These are phyloP conservation scores for Aulographum hederae DNA, from an alignment of 2,329 filamentous ascomycete species.

Conservation along the genomic window DNA sequence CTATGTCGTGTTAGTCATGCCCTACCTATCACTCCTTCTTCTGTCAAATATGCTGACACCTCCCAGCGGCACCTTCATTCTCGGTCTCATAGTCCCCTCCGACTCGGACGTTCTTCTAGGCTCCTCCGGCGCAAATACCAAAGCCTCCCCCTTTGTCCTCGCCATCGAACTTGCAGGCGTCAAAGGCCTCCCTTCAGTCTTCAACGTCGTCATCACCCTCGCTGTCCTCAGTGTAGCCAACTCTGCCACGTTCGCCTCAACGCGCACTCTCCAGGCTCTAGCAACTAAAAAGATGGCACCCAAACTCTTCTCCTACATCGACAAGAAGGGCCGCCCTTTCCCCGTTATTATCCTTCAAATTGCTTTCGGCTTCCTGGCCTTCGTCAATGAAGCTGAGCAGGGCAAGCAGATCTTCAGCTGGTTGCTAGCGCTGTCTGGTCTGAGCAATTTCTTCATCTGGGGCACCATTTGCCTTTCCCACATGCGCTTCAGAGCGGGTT, in stretches of 20 bases:
- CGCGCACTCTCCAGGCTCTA: conserved; percentile 37
- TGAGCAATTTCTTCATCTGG: conserved; percentile 66
- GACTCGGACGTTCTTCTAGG: conserved; percentile 17
- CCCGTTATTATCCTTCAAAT: conserved; percentile 53
- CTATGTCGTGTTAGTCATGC: conserved; percentile 26
- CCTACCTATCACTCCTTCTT: no score
- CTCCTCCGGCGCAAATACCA: conserved; percentile 12
- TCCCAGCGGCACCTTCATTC: conserved; percentile 23
- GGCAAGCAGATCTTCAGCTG: conserved; percentile 54
- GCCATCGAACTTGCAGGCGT: conserved; percentile 44
- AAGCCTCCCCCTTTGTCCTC: conserved; percentile 47
- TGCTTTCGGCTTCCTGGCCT: conserved; percentile 54
- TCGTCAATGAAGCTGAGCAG: conserved; percentile 40
- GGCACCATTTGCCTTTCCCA: conserved; percentile 74
- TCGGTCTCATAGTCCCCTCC: conserved; percentile 23
- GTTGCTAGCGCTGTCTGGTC: conserved; percentile 57
- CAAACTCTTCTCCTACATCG: conserved; percentile 59
- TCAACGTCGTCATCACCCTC: conserved; percentile 48
- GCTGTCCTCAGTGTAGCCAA: conserved; percentile 42
- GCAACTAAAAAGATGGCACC: conserved; percentile 48
- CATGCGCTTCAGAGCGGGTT: conserved; percentile 61
- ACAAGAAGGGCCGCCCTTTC: conserved; percentile 63
- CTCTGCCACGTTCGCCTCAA: conserved; percentile 38
- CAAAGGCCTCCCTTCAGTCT: conserved; percentile 39
- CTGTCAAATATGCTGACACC: no score